Percentiles rank a stretch among this genome's conserved stretches.
Evolutionary conservation across 305 asterid species (phyloP).

Genomic region (Rubia balearica): DNA sequence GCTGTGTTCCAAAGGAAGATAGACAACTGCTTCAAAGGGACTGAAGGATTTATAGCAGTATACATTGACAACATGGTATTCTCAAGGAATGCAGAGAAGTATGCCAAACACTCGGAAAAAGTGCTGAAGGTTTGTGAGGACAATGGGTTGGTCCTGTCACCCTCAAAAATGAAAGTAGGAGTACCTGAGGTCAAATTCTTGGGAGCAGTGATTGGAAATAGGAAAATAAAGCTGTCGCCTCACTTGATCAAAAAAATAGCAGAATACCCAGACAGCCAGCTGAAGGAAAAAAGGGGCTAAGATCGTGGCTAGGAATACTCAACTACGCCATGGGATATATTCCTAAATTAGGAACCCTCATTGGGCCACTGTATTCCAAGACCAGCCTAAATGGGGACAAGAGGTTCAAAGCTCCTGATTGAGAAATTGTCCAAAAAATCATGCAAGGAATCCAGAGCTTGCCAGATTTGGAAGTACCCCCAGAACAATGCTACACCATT

Average conservation of each 20-base stretch:
- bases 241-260: too few species aligned
- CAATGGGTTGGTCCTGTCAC: not conserved
- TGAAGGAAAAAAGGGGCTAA: not conserved
- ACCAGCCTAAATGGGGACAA: too few species aligned
- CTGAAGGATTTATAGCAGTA: not conserved
- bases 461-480: too few species aligned
- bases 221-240: too few species aligned
- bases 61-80: not conserved
- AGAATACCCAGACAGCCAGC: too few species aligned
- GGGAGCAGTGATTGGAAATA: too few species aligned
- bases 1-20: not conserved
- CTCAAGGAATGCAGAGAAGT: not conserved
- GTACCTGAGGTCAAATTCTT: too few species aligned
- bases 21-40: not conserved
- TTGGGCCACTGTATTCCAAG: not conserved
- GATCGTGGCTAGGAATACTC: not conserved
- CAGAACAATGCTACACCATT: too few species aligned
- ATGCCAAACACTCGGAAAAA: not conserved
- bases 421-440: too few species aligned
- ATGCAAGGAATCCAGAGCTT: too few species aligned
- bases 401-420: too few species aligned
- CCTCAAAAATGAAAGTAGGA: too few species aligned
- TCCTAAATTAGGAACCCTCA: not conserved
- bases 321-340: not conserved
- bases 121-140: not conserved